These are phyloP conservation scores for Omphalotus olearius DNA, from an alignment of 1,284 basidiomycete species.

Conservation along the genomic window DNA sequence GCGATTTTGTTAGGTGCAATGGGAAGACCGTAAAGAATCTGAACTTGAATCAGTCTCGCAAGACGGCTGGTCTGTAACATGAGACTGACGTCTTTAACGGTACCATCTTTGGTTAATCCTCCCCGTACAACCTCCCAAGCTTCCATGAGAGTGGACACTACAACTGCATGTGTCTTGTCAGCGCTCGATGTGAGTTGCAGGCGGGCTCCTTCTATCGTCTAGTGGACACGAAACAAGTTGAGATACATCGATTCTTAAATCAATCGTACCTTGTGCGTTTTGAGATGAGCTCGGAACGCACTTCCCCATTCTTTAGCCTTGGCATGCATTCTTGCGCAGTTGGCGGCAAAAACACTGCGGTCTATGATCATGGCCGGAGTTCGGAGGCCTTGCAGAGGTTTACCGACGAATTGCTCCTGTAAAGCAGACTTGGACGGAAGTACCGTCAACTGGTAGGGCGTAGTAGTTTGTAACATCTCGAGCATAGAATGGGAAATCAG, in stretches of 20 bases:
- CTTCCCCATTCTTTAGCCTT: slow-evolving; percentile 63
- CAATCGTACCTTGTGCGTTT: slow-evolving; percentile 70
- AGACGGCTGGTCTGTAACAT: slow-evolving; percentile 1
- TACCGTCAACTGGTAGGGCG: slow-evolving; percentile 39
- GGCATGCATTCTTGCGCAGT: slow-evolving; percentile 70
- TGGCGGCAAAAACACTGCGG: slow-evolving; percentile 60
- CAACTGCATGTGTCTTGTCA: slow-evolving; percentile 53
- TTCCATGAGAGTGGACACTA: slow-evolving; percentile 80
- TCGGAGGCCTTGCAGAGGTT: slow-evolving; percentile 52
- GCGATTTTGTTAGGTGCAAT: slow-evolving; percentile 66
- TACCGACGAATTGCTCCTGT: slow-evolving; percentile 56
- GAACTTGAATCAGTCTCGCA: slow-evolving; percentile 7
- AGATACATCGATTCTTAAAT: not conserved
- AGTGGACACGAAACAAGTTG: not conserved
- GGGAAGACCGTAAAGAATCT: slow-evolving; percentile 83
- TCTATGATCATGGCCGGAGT: slow-evolving; percentile 82
- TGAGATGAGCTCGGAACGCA: slow-evolving; percentile 77
- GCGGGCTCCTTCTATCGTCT: slow-evolving; percentile 71
- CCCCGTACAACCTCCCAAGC: slow-evolving; percentile 70
- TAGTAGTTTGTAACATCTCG: slow-evolving; percentile 38
- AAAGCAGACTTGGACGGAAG: slow-evolving; percentile 53
- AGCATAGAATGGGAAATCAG: not conserved
- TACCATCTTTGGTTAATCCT: slow-evolving; percentile 70
- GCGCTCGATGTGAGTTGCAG: slow-evolving; percentile 60
- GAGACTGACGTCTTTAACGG: slow-evolving; percentile 64